Conservation (phyloP, 108 stramenopile genomes). For the Ochromonas danica region DNA sequence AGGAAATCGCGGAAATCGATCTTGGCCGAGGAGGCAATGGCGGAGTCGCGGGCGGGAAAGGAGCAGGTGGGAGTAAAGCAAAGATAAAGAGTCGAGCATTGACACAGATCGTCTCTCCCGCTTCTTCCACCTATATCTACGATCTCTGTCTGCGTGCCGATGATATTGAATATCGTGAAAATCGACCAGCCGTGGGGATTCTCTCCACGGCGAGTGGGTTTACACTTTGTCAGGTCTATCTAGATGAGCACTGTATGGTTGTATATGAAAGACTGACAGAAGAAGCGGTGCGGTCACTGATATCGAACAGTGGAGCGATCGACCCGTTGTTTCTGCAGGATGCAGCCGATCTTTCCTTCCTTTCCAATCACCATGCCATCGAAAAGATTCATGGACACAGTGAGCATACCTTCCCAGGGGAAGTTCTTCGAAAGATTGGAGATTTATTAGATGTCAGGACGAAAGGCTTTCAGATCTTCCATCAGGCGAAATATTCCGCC, state of each 20-base stretch:
- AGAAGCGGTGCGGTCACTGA: slow-evolving; percentile 47
- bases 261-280: slow-evolving; percentile 55
- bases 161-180: slow-evolving; percentile 48
- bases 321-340: slow-evolving; percentile 46
- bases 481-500: neutral
- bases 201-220: slow-evolving; percentile 22
- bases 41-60: neutral
- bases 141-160: slow-evolving; percentile 54
- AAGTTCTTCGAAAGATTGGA: neutral
- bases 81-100: slow-evolving; percentile 36
- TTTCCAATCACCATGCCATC: neutral
- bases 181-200: slow-evolving; percentile 48
- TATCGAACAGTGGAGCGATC: slow-evolving; percentile 47
- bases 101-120: slow-evolving; percentile 82
- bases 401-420: neutral
- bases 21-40: neutral
- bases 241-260: slow-evolving; percentile 48
- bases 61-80: neutral
- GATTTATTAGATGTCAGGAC: neutral
- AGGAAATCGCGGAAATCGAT: slow-evolving; percentile 42
- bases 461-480: neutral
- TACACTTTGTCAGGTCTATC: slow-evolving; percentile 41
- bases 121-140: slow-evolving; percentile 84
- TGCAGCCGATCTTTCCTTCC: neutral
- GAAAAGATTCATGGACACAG: neutral